Conservation (phyloP, 257 asterid genomes). For the Nicotiana noctiflora region DNA sequence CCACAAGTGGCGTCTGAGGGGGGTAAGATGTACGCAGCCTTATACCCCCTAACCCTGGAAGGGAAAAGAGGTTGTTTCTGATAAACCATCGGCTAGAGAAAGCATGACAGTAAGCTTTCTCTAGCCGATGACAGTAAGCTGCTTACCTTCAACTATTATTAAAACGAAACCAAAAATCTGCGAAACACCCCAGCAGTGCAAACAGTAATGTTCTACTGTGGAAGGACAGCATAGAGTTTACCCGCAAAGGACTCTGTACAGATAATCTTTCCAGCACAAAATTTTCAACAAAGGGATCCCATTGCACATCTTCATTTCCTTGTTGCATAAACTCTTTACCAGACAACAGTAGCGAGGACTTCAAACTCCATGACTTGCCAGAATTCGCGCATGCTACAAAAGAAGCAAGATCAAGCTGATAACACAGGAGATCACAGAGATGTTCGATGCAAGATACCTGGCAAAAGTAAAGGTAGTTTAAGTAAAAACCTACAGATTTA, state of each 20-base stretch:
- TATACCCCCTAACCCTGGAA: too few species aligned
- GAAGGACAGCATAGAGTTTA: constrained; percentile 27
- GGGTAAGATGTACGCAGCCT: too few species aligned
- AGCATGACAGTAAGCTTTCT: neutral
- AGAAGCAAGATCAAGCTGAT: constrained; percentile 89
- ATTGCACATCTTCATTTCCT: constrained; percentile 43
- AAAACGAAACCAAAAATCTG: neutral
- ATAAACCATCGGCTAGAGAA: too few species aligned
- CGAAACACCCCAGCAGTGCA: neutral
- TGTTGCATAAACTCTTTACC: constrained; percentile 45
- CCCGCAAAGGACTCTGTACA: constrained; percentile 94
- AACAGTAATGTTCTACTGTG: neutral
- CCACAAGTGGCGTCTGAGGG: too few species aligned
- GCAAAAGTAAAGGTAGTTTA: constrained; percentile 23
- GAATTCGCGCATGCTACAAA: constrained; percentile 87
- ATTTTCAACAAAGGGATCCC: constrained; percentile 94
- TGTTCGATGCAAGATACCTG: constrained; percentile 85
- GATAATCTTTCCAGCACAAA: constrained; percentile 92
- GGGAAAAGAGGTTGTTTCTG: too few species aligned
- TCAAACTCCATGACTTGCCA: constrained; percentile 85
- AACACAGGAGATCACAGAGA: constrained; percentile 91
- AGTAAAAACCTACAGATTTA: neutral
- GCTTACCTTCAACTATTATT: neutral
- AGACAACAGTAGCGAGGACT: constrained; percentile 68
- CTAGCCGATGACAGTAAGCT: too few species aligned